Percentiles rank a stretch among this genome's conserved stretches.
Conservation (phyloP, 306 rosid genomes). For the Sicyos baderoa region DNA sequence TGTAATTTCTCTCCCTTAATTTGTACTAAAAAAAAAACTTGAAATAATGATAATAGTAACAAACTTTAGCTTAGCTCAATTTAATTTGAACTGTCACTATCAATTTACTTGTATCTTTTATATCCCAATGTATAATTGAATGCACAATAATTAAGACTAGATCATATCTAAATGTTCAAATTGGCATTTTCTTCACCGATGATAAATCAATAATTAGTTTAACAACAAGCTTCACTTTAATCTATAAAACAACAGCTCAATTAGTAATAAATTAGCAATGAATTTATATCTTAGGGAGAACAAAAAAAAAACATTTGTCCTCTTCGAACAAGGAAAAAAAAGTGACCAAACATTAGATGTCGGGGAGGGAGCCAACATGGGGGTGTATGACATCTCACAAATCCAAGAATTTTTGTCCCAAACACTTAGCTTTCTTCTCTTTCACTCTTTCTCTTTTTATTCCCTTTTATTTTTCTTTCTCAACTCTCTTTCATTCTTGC, state of each 20-base stretch:
- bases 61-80: background rate
- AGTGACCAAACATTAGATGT: background rate
- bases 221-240: background rate
- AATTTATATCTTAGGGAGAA: background rate
- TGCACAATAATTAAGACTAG: background rate
- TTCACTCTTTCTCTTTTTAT: background rate
- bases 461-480: too few species aligned
- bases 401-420: conserved; percentile 18
- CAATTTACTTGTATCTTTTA: background rate
- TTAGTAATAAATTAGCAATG: background rate
- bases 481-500: background rate
- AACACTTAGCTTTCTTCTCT: background rate
- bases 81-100: background rate
- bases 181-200: background rate
- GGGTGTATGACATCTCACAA: background rate
- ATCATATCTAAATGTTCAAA: background rate
- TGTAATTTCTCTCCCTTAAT: too few species aligned
- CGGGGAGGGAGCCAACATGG: conserved; percentile 4
- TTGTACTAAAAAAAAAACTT: too few species aligned
- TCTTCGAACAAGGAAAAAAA: background rate
- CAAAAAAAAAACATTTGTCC: background rate
- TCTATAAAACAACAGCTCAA: background rate
- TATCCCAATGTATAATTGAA: background rate
- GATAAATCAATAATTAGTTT: background rate
- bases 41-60: too few species aligned